These are phyloP conservation scores for Penicillium hesseltinei DNA, from an alignment of 2,329 filamentous ascomycete genomes.

Conservation along the genomic window DNA sequence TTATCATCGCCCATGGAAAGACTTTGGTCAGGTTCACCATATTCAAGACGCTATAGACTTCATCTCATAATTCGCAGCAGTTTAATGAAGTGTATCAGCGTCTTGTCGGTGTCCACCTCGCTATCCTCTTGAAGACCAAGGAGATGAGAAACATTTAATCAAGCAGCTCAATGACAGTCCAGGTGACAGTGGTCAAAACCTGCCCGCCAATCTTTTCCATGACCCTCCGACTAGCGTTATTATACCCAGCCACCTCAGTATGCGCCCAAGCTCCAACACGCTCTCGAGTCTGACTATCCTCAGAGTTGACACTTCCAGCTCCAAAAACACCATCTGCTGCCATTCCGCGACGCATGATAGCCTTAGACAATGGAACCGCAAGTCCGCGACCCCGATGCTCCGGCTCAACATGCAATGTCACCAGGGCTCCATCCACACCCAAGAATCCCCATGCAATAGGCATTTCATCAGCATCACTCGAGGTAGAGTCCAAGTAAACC, in stretches of 20 bases:
- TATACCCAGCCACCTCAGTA: constrained; percentile 38
- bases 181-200: constrained; percentile 36
- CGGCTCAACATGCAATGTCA: constrained; percentile 43
- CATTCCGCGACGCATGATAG: constrained; percentile 35
- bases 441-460: constrained; percentile 45
- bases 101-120: too few species aligned
- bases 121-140: neutral
- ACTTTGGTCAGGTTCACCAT: too few species aligned
- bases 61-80: too few species aligned
- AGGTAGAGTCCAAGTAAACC: constrained; percentile 30
- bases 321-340: constrained; percentile 23
- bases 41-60: too few species aligned
- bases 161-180: constrained; percentile 39
- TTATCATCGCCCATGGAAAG: too few species aligned
- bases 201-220: constrained; percentile 47
- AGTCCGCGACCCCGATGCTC: constrained; percentile 41
- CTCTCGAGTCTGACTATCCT: constrained; percentile 8
- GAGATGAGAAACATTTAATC: constrained; percentile 3
- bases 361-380: constrained; percentile 32
- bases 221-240: constrained; percentile 40
- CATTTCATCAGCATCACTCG: constrained; percentile 16
- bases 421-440: constrained; percentile 37
- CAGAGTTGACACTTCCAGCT: neutral
- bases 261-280: constrained; percentile 33
- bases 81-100: too few species aligned